These are phyloP conservation scores for Flaveria brownii DNA, from an alignment of 129 eudicot species.

Conservation along the genomic window DNA sequence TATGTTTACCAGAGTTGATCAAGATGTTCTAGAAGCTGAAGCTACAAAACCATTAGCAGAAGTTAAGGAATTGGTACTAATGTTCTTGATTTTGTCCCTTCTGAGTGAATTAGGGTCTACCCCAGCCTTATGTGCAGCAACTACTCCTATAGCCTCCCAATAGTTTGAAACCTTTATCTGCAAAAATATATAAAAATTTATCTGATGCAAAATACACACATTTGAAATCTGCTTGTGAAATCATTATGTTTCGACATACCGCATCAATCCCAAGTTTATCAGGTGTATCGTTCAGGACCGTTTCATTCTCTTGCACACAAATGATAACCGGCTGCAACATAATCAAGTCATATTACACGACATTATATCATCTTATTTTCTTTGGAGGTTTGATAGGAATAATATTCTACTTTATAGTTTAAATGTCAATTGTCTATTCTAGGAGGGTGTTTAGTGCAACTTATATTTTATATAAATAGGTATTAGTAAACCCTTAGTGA, in stretches of 20 bases:
- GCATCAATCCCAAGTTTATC: conserved; percentile 72
- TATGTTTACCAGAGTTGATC: neutral
- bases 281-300: conserved; percentile 80
- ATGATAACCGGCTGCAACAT: conserved; percentile 78
- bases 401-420: too few relatives aligned
- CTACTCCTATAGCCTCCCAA: conserved; percentile 96
- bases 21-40: conserved; percentile 34
- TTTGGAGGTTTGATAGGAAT: too few relatives aligned
- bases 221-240: neutral
- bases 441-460: too few relatives aligned
- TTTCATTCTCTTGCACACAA: conserved; percentile 88
- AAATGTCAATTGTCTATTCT: too few relatives aligned
- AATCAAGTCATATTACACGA: neutral
- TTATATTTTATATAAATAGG: too few relatives aligned
- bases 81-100: conserved; percentile 63
- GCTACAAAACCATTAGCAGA: conserved; percentile 47
- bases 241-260: conserved; percentile 40
- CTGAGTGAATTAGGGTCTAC: conserved; percentile 82
- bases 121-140: conserved; percentile 97
- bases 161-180: conserved; percentile 92
- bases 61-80: conserved; percentile 31
- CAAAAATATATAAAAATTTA: conserved; percentile 10
- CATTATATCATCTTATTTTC: neutral
- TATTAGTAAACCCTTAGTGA: too few relatives aligned
- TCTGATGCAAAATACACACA: neutral